These are phyloP conservation scores for Lactarius hatsudake DNA, from an alignment of 768 basidiomycete species.

Conservation along the genomic window DNA sequence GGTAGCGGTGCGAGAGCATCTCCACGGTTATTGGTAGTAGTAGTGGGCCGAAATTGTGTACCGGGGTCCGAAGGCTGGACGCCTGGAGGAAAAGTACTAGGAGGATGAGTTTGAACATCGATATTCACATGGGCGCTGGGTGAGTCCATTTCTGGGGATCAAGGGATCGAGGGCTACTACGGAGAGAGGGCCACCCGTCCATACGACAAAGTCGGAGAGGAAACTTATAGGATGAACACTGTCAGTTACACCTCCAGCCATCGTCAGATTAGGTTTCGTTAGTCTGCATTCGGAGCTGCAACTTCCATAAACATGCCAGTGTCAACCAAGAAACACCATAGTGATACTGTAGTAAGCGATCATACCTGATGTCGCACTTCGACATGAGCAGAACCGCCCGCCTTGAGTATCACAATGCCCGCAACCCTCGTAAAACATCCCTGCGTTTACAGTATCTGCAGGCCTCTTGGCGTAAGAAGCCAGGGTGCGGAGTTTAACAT, in stretches of 20 bases:
- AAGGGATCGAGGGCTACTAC: neutral
- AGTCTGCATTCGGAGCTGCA: neutral
- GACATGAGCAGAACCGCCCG: neutral
- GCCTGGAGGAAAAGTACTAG: too few relatives aligned
- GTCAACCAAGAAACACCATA: neutral
- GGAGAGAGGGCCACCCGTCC: neutral
- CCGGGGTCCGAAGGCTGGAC: too few relatives aligned
- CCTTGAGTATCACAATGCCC: neutral
- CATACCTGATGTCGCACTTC: neutral
- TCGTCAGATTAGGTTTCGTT: neutral
- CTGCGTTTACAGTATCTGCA: neutral
- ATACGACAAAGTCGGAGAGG: neutral
- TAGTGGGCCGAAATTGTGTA: too few relatives aligned
- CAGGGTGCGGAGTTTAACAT: neutral
- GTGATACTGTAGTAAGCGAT: neutral
- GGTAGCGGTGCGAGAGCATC: neutral
- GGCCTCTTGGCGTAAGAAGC: neutral
- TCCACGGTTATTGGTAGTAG: neutral
- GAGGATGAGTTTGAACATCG: neutral
- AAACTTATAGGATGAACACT: neutral
- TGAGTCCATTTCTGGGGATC: neutral
- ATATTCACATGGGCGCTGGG: neutral
- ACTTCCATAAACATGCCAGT: neutral
- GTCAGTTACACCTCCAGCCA: neutral
- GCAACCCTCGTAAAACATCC: neutral